Conservation (phyloP, 1,284 basidiomycete genomes). For the Mrakiaceae sp. region DNA sequence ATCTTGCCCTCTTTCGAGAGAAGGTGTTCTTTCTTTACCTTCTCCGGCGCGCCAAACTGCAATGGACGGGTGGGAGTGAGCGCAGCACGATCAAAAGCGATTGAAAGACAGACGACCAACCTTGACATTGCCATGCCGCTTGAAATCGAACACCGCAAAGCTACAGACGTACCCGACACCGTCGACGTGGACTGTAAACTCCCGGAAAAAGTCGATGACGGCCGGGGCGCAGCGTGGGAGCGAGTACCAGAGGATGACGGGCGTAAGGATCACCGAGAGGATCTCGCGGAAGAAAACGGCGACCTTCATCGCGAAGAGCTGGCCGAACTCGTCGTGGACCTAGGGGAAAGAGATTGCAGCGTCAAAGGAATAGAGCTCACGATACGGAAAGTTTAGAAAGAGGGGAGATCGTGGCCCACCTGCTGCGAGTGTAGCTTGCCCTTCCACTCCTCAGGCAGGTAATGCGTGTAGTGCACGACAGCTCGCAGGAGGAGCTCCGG, state of each 20-base stretch:
- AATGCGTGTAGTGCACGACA: slow-evolving; percentile 87
- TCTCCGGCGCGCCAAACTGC: slow-evolving; percentile 65
- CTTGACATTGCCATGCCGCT: slow-evolving; percentile 25
- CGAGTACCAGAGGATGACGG: slow-evolving; percentile 85
- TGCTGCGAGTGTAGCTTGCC: slow-evolving; percentile 76
- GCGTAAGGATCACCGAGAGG: slow-evolving; percentile 81
- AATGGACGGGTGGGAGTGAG: background rate
- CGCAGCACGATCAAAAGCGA: background rate
- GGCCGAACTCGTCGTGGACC: slow-evolving; percentile 81
- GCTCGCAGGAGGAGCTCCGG: slow-evolving; percentile 83
- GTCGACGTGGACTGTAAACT: slow-evolving; percentile 93
- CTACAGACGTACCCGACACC: slow-evolving; percentile 93
- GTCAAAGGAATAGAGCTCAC: background rate
- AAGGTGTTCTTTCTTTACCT: slow-evolving; percentile 56
- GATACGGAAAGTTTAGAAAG: slow-evolving; percentile 2
- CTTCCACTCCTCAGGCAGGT: slow-evolving; percentile 87
- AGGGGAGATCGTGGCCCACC: slow-evolving; percentile 35
- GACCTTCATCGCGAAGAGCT: slow-evolving; percentile 79
- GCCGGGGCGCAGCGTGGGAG: slow-evolving; percentile 76
- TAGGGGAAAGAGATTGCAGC: slow-evolving; percentile 26
- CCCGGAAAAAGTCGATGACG: slow-evolving; percentile 90
- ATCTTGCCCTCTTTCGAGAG: slow-evolving; percentile 87
- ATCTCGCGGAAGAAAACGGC: slow-evolving; percentile 78
- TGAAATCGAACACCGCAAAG: slow-evolving; percentile 96
- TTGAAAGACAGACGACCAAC: background rate